Base-by-base conservation (phyloP, 2,329 filamentous ascomycete genomes). In the Talaromyces sp. region DNA sequence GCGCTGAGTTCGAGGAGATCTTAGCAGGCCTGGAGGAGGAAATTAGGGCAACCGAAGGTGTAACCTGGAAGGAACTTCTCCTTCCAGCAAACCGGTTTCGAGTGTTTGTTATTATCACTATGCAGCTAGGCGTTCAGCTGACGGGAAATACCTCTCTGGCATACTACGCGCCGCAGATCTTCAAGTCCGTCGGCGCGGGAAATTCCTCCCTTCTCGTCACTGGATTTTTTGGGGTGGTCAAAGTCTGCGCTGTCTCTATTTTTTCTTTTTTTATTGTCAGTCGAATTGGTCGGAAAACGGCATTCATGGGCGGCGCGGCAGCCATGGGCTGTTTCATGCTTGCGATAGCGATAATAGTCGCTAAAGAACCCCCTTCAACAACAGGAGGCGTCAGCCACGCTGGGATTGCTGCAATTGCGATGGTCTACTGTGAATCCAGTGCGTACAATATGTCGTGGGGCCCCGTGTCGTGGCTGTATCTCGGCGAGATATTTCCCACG, bases 261-360 rank as follows among this genome's bases (percentile, higher is more conserved):
- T 83, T 82, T 68, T 72, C 82, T 1, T 67, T 83, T 27, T 82
- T 79, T 69, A 73, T 83, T 9, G 79, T 83, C 7, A 82, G 83
- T 64, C 73, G 76, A 16, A 73, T 84, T 55, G 81, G 81, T 6
- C 80, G 82, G 18, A 75, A 78, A 47, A 76, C 76, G n/a, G 79
- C 80, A 0, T 75, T 85, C 1, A 73, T 82, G 7, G 69, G 71
- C 4, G 81, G 81, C 1, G 78, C 81, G 0, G 75, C 78, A 28
- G 72, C 79, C 36, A 84, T 84, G 82, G 79, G 78, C 10, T 66
- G 68, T 2, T 81, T 79, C 65, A 83, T 84, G 80, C 75, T 84
- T 58, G 79, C 82, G 55, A 78, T 83, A 14, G 78, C 77, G 1
- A 70, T 78, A 8, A 71, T 83, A 6, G 76, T 79, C 28, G 75